phyloP scores from a whole-genome alignment of 2,329 filamentous ascomycete species.

The Sclerotinia glacialis region DNA sequence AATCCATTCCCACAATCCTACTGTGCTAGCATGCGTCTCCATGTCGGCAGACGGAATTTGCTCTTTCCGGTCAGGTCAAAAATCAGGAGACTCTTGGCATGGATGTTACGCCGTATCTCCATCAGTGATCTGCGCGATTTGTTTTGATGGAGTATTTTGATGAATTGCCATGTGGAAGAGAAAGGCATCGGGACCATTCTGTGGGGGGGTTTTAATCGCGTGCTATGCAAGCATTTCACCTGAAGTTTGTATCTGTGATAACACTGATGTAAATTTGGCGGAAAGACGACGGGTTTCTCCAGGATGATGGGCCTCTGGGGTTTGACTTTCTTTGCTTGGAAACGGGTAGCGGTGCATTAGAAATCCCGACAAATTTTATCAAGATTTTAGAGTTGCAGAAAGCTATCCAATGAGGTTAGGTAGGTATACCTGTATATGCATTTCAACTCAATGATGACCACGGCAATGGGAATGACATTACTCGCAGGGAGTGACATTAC shows the following conservation, averaged over 20 bases:
- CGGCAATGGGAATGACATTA: not conserved
- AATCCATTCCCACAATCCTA: not conserved
- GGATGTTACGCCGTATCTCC: not conserved
- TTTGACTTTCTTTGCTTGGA: not conserved
- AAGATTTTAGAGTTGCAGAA: not conserved
- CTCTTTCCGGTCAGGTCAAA: not conserved
- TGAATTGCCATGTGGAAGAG: not conserved
- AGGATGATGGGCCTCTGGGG: not conserved
- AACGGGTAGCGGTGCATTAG: not conserved
- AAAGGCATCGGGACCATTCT: not conserved
- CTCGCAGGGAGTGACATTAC: not conserved
- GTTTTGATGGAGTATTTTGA: constrained; percentile 5
- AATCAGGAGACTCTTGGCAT: not conserved
- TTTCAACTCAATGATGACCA: not conserved
- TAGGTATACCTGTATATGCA: not conserved
- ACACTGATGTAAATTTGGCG: too few species aligned
- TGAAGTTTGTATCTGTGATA: not conserved
- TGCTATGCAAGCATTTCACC: not conserved
- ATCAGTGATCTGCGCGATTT: not conserved
- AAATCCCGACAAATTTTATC: not conserved
- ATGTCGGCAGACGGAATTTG: constrained; percentile 13
- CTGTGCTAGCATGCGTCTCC: not conserved
- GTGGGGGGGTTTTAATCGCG: not conserved
- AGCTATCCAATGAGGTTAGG: not conserved
- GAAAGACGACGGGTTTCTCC: too few species aligned